A percentile compares a stretch with the other conserved stretches of the same genome.
Conservation (phyloP, 2,329 filamentous ascomycete species). For the Albifimbria verrucaria region DNA sequence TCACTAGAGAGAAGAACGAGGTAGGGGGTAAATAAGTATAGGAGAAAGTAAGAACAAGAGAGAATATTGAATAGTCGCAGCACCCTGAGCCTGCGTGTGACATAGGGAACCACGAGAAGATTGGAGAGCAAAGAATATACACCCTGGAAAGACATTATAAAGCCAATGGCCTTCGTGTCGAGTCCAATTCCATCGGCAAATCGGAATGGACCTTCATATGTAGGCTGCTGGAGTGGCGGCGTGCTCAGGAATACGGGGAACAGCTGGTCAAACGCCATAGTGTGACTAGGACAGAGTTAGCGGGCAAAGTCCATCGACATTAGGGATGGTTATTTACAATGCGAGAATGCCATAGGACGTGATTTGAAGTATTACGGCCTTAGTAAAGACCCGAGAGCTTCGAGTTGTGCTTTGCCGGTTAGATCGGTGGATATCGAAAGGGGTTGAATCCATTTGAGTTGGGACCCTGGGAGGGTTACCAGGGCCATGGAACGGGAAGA, state of each 20-base stretch:
- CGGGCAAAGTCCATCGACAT: conserved; percentile 5
- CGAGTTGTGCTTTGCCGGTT: not conserved
- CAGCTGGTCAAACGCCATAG: conserved; percentile 92
- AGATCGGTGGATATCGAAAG: not conserved
- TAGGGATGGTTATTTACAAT: conserved; percentile 64
- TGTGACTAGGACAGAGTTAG: conserved; percentile 64
- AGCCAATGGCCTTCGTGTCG: conserved; percentile 77
- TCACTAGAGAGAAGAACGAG: conserved; percentile 75
- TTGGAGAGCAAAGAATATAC: conserved; percentile 86
- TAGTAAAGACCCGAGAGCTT: conserved; percentile 66
- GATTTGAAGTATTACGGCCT: conserved; percentile 82
- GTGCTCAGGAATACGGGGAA: conserved; percentile 90
- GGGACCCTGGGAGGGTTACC: conserved; percentile 47
- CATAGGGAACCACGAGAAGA: conserved; percentile 77
- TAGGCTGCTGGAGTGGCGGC: conserved; percentile 46
- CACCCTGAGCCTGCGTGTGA: conserved; percentile 72
- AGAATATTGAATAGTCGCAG: conserved; percentile 80
- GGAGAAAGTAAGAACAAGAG: conserved; percentile 76
- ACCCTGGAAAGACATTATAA: conserved; percentile 86
- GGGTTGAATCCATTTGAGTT: not conserved
- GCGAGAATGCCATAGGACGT: conserved; percentile 88
- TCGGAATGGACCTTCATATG: conserved; percentile 68
- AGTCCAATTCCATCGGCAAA: conserved; percentile 86
- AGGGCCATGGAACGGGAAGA: conserved; percentile 66
- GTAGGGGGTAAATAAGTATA: conserved; percentile 88